These are phyloP conservation scores for Didymella keratinophila DNA, from an alignment of 2,329 filamentous ascomycete species.

Conservation along the genomic window DNA sequence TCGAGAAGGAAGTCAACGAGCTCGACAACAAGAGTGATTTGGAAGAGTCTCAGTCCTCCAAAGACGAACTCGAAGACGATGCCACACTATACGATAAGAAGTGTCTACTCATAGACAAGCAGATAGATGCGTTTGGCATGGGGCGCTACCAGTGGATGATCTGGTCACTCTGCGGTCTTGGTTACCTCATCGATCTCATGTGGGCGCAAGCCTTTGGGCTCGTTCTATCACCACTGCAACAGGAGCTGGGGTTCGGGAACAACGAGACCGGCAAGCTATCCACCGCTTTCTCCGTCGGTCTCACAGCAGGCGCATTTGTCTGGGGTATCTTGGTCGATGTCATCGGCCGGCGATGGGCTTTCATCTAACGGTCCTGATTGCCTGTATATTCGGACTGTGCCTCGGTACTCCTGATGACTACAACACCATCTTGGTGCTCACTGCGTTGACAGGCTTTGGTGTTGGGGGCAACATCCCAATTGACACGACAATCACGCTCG, in stretches of 20 bases:
- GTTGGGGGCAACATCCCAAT: constrained; percentile 64
- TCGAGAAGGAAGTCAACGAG: constrained; percentile 17
- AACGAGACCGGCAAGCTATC: constrained; percentile 61
- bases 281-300: constrained; percentile 62
- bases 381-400: constrained; percentile 62
- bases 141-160: constrained; percentile 63
- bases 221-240: constrained; percentile 61
- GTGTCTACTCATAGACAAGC: constrained; percentile 55
- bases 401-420: constrained; percentile 61
- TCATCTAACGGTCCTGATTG: constrained; percentile 66
- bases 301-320: constrained; percentile 64
- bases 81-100: constrained; percentile 54
- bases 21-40: constrained; percentile 15
- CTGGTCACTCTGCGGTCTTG: constrained; percentile 63
- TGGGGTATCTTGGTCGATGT: constrained; percentile 66
- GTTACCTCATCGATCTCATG: constrained; percentile 64
- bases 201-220: constrained; percentile 68
- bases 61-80: constrained; percentile 6
- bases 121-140: constrained; percentile 63
- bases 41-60: neutral
- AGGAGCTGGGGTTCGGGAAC: constrained; percentile 63
- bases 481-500: constrained; percentile 64
- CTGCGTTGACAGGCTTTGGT: constrained; percentile 63
- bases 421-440: constrained; percentile 61
- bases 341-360: constrained; percentile 62